phyloP scores from a whole-genome alignment of 805 yeast species.

The Tetrapisispora nanseiensis region DNA sequence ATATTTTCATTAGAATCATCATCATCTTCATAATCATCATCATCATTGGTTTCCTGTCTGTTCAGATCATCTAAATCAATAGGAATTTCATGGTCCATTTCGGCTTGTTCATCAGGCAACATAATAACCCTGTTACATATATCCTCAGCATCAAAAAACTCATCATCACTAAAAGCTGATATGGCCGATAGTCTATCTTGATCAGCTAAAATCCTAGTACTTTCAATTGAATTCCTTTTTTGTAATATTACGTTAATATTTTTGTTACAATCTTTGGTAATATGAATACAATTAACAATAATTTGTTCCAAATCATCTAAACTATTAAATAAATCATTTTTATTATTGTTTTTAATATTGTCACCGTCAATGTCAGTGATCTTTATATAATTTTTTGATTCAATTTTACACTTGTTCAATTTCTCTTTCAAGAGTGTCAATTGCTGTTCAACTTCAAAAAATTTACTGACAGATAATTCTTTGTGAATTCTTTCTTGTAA shows the following conservation, averaged over 20 bases:
- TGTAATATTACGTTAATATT: neutral
- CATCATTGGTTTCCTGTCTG: neutral
- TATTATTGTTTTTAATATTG: neutral
- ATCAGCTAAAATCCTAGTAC: neutral
- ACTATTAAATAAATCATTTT: conserved; percentile 20
- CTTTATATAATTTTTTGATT: neutral
- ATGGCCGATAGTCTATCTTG: conserved; percentile 11
- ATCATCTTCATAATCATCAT: neutral
- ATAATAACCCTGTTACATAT: conserved; percentile 44
- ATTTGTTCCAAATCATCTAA: conserved; percentile 18
- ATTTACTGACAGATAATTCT: neutral
- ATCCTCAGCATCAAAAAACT: conserved; percentile 64
- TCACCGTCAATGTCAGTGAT: neutral
- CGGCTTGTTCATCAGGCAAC: conserved; percentile 32
- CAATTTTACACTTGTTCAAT: neutral
- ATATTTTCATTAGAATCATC: neutral
- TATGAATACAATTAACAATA: conserved; percentile 16
- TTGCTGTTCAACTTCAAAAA: neutral
- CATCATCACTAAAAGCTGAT: conserved; percentile 35
- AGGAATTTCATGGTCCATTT: conserved; percentile 3
- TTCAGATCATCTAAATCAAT: neutral
- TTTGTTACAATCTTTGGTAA: neutral
- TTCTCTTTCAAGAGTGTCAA: neutral
- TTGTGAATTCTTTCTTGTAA: neutral
- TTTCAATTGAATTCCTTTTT: neutral